Evolutionary conservation across 495 filamentous ascomycete genomes (phyloP), one percentile per base, ranked within the genome.

Genomic region (Hypoxylon fragiforme): DNA sequence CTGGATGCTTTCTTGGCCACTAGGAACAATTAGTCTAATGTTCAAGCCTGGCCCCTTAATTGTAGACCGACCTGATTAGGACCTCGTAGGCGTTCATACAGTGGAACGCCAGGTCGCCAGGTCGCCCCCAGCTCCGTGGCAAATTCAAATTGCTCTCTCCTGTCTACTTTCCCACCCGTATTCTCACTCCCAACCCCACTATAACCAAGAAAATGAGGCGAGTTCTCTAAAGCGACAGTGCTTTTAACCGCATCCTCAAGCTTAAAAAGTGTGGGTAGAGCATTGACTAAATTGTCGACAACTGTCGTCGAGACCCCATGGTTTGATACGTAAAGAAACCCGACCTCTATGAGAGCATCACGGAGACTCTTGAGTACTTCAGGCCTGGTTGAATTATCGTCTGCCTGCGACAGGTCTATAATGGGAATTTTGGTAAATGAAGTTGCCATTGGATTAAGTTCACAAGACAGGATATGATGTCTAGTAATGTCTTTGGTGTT

Each of bases 91-190:
- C 70, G 59, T 67, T 79, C 78, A 53, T 74, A 78, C 11, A 75
- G 48, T 7, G 75, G 71, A 7, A 57, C 28, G 11, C 63, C 67
- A 11, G 60, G 60, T 2, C 40, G 28, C 67, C 70, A 80, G 4
- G 60, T 65, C 11, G 70, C 66, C 0, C 68, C 59, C 8, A 80
- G 54, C 54, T 82, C 79, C 0, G 77, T 80, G 21, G 75, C 78
- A 61, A 81, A 79, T 52, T 83, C 77, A 16, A 80, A 80, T 53
- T 83, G 78, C 51, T 84, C 80, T 5, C 79, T 65, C 28, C 70
- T 60, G 49, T 83, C 80, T 18, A 62, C 54, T 38, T 70, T 62
- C 0, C 78, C 80, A 0, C 71, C 70, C 2, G 81, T 82, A 0
- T 64, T 75, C 60, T 81, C 79, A 34, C 74, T 73, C 0, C 77